phyloP scores from a whole-genome alignment of 768 basidiomycete species.

The Paxillus ammoniavirescens region DNA sequence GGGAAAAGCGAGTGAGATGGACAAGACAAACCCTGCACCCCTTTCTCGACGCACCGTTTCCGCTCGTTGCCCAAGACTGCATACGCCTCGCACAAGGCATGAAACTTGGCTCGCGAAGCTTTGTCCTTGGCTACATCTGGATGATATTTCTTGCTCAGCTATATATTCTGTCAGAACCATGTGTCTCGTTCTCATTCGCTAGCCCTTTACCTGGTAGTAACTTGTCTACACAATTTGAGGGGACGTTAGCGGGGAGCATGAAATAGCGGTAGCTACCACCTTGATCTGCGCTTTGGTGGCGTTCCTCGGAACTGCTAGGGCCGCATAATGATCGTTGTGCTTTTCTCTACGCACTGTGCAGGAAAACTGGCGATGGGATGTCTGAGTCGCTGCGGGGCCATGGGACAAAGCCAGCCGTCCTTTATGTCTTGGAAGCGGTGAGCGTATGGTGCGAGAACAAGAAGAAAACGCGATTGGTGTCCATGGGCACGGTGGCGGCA shows the following conservation, averaged over 20 bases:
- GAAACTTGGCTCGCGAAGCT: slow-evolving; percentile 39
- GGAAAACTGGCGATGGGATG: slow-evolving; percentile 16
- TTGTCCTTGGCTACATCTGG: slow-evolving; percentile 43
- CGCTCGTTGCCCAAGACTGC: slow-evolving; percentile 44
- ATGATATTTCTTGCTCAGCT: slow-evolving; percentile 50
- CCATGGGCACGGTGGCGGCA: not conserved
- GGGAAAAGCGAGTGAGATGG: not conserved
- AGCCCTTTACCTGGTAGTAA: slow-evolving; percentile 28
- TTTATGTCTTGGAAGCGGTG: not conserved
- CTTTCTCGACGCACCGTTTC: slow-evolving; percentile 33
- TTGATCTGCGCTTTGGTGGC: slow-evolving; percentile 35
- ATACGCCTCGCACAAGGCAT: slow-evolving; percentile 48
- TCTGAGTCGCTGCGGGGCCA: not conserved
- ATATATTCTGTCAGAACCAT: not conserved
- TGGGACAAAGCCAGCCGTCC: not conserved
- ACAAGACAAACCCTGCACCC: not conserved
- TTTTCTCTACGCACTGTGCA: slow-evolving; percentile 14
- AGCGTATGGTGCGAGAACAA: not conserved
- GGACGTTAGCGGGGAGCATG: slow-evolving; percentile 2
- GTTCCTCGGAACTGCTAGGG: slow-evolving; percentile 24
- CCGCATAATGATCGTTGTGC: slow-evolving; percentile 26
- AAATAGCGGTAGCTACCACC: slow-evolving; percentile 9
- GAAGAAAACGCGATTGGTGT: not conserved
- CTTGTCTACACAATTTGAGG: slow-evolving; percentile 16
- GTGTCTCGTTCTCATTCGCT: not conserved